phyloP scores from a whole-genome alignment of 2,329 filamentous ascomycete genomes.

The Pseudopyricularia javanii region DNA sequence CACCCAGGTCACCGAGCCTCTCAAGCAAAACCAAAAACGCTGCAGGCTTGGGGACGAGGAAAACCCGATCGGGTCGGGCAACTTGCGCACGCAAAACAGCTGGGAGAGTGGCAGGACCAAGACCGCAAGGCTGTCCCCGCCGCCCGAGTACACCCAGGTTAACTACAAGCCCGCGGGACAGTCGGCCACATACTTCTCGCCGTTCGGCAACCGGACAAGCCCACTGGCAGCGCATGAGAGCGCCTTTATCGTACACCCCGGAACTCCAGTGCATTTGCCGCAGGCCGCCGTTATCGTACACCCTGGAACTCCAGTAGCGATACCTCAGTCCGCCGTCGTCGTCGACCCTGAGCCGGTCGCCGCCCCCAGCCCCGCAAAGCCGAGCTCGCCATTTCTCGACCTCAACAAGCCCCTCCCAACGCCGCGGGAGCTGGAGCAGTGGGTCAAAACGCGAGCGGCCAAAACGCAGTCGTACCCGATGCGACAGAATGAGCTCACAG shows the following conservation, averaged over 20 bases:
- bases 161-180: background rate
- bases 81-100: background rate
- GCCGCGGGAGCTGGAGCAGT: background rate
- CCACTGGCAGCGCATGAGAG: too few relatives aligned
- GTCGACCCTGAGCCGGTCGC: background rate
- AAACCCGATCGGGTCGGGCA: background rate
- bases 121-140: background rate
- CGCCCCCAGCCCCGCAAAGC: background rate
- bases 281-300: too few relatives aligned
- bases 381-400: slow-evolving; percentile 2
- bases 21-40: background rate
- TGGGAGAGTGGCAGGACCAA: background rate
- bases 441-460: background rate
- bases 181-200: background rate
- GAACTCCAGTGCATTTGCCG: too few relatives aligned
- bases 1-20: slow-evolving; percentile 6
- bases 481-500: background rate
- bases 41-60: background rate
- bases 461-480: background rate
- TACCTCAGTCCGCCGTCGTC: background rate
- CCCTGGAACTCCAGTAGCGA: background rate
- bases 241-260: too few relatives aligned
- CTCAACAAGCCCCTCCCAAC: slow-evolving; percentile 18
- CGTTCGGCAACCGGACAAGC: too few relatives aligned
- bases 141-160: background rate